Base-by-base conservation (phyloP, 805 yeast species). In the Monosporozyma siamensis region DNA sequence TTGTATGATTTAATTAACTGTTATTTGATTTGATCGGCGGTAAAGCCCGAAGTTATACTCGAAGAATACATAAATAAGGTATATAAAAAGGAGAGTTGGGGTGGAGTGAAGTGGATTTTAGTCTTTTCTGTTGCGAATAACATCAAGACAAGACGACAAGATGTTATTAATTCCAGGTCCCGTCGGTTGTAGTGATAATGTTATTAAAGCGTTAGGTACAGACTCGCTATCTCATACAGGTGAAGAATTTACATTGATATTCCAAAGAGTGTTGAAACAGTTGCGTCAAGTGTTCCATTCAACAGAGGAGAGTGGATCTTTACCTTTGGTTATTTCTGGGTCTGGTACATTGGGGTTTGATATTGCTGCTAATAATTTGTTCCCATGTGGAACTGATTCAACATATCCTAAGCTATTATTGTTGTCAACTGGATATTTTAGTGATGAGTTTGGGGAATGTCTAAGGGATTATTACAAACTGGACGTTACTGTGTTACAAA, bases 301-400 rank as follows among this genome's bases (percentile, higher is more conserved):
- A 23, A 67, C 77, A 22, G 77, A 74, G 53, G 62, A 75, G 3
- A 29, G 32, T 11, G 59, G 65, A n/a, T 51, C 55, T 29, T 95
- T 86, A 67, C 86, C 89, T 6, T 71, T 84, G 46, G 84, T 90
- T 12, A 59, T 90, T 44, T 73, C 92, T 3, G 97, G 97, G 34
- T 82, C 95, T 2, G 97, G 97, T 44, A 87, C 97, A 17, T 71
- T 89, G 34, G 97, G 97, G 29, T 89, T 96, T 95, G 97, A 89
- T 57, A 68, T 89, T 48, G 80, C 77, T 34, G 95, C 82, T 21
- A 73, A 95, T 26, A 89, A 90, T 65, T 70, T 88, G 51, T 56
- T 86, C 42, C 55, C 66, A 14, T 69, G 73, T 2, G 79, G 78
- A 41, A 80, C 88, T 45, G 12, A 29, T n/a, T n/a, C n/a, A n/a